Conservation (phyloP, 805 yeast species). For the Isabelozyma pseudorhagii region DNA sequence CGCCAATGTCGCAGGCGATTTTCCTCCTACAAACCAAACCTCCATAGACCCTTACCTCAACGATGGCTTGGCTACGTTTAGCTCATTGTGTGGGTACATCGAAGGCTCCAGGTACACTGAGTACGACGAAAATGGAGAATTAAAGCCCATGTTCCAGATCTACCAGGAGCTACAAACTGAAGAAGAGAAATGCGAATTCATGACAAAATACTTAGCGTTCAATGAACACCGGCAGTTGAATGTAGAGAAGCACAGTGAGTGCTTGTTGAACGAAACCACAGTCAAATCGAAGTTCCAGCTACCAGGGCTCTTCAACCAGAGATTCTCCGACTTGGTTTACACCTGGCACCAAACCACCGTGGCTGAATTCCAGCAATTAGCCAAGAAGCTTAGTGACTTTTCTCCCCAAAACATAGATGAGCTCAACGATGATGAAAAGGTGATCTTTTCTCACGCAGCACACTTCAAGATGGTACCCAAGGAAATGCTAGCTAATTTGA, state of each 20-base stretch:
- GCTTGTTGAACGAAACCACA: neutral
- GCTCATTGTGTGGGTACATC: conserved; percentile 19
- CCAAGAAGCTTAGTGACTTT: neutral
- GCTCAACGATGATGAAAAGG: conserved; percentile 2
- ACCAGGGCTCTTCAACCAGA: conserved; percentile 1
- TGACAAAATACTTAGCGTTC: conserved; percentile 19
- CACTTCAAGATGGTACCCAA: conserved; percentile 12
- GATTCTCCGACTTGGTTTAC: neutral
- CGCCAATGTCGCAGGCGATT: neutral
- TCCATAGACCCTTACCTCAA: neutral
- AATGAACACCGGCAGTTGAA: conserved; percentile 23
- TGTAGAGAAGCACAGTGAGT: conserved; percentile 21
- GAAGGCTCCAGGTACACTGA: conserved; percentile 9
- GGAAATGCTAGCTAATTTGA: conserved; percentile 11
- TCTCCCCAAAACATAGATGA: neutral
- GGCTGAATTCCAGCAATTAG: conserved; percentile 1
- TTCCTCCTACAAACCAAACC: neutral
- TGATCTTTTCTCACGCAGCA: conserved; percentile 6
- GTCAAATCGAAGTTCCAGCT: conserved; percentile 2
- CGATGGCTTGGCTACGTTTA: conserved; percentile 6
- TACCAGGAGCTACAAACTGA: conserved; percentile 14
- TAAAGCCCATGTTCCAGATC: conserved; percentile 11
- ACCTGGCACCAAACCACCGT: neutral
- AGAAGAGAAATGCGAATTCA: conserved; percentile 14
- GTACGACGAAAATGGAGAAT: conserved; percentile 3